Evolutionary conservation across 768 basidiomycete genomes (phyloP).

Genomic region (Postia placenta): DNA sequence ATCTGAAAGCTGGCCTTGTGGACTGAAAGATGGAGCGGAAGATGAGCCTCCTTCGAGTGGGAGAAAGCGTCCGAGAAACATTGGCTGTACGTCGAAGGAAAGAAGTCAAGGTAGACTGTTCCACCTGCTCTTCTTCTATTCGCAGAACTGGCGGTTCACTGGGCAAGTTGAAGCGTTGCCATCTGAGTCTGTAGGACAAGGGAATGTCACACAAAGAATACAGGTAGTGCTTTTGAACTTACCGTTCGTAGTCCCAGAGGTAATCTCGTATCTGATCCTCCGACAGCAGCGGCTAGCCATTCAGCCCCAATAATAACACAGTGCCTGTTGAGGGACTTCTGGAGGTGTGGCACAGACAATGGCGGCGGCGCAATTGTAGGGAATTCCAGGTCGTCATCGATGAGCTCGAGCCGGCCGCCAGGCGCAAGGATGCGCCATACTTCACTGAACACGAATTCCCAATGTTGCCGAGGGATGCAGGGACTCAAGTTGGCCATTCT

Average conservation of each 20-base stretch:
- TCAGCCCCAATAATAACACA: neutral
- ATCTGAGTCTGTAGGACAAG: slow-evolving; percentile 46
- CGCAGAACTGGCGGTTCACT: slow-evolving; percentile 28
- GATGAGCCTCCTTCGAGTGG: neutral
- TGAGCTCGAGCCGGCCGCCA: slow-evolving; percentile 63
- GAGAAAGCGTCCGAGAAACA: neutral
- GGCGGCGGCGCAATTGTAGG: slow-evolving; percentile 37
- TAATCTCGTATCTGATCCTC: slow-evolving; percentile 28
- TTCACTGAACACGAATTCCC: slow-evolving; percentile 57
- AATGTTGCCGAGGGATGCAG: slow-evolving; percentile 53
- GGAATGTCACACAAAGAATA: too few species aligned
- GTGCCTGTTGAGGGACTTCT: neutral
- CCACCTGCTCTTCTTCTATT: slow-evolving; percentile 7
- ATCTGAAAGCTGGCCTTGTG: neutral
- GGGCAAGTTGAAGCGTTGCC: slow-evolving; percentile 66
- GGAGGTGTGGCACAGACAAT: neutral
- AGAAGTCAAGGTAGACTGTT: slow-evolving; percentile 2
- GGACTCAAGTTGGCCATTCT: slow-evolving; percentile 65
- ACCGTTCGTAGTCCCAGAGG: slow-evolving; percentile 59
- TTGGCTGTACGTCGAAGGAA: neutral
- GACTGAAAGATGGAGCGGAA: neutral
- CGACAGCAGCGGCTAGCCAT: slow-evolving; percentile 19
- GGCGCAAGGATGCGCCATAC: slow-evolving; percentile 52
- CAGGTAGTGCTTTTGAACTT: too few species aligned
- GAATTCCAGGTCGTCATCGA: slow-evolving; percentile 68